Evolutionary conservation across 768 basidiomycete genomes (phyloP).

Genomic region (Lactifluus pinguis): DNA sequence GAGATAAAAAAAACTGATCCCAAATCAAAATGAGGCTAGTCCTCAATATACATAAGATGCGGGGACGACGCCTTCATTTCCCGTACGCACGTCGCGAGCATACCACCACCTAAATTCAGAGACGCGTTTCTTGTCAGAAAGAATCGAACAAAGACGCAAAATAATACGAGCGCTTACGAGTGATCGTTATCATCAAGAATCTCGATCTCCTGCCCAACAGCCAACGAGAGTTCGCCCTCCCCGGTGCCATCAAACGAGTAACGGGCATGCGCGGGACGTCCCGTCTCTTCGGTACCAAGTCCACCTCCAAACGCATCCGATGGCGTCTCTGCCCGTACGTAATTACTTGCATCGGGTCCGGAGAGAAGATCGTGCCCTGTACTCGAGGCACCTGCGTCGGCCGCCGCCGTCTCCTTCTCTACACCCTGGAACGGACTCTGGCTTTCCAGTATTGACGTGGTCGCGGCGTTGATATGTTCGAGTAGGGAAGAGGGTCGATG

Average conservation of each 20-base stretch:
- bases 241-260: constrained; percentile 76
- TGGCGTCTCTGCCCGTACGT: constrained; percentile 72
- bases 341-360: constrained; percentile 65
- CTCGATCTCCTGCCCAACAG: constrained; percentile 61
- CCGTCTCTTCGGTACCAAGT: constrained; percentile 45
- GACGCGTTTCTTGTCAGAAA: constrained; percentile 7
- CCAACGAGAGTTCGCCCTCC: constrained; percentile 68
- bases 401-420: constrained; percentile 51
- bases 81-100: constrained; percentile 68
- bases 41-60: constrained; percentile 81
- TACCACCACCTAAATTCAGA: constrained; percentile 77
- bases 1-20: background rate
- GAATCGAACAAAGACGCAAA: background rate
- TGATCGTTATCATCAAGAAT: constrained; percentile 74
- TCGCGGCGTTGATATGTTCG: constrained; percentile 86
- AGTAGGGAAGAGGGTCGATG: constrained; percentile 83
- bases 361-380: constrained; percentile 46
- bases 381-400: constrained; percentile 25
- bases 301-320: constrained; percentile 60
- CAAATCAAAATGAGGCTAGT: background rate
- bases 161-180: constrained; percentile 42
- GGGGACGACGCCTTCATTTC: constrained; percentile 84
- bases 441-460: constrained; percentile 68
- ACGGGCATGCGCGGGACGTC: constrained; percentile 68
- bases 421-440: constrained; percentile 30